Evolutionary conservation across 2,329 filamentous ascomycete genomes (phyloP).

Genomic region (Aureobasidium lini): DNA sequence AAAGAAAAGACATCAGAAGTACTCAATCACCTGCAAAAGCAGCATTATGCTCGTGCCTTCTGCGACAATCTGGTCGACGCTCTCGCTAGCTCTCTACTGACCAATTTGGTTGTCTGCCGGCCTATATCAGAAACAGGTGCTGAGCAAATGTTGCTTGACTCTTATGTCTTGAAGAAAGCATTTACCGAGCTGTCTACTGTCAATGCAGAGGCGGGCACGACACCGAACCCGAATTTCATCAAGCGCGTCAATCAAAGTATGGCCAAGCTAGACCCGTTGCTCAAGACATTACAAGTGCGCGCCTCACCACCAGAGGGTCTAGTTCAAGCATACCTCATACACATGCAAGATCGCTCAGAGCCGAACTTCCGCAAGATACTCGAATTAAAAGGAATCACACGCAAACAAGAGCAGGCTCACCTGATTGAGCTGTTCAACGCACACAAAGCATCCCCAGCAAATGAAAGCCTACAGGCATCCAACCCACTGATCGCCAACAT

Average conservation of each 20-base stretch:
- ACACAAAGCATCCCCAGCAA: slow-evolving; percentile 59
- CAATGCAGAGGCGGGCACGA: slow-evolving; percentile 47
- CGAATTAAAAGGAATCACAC: slow-evolving; percentile 83
- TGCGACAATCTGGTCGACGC: slow-evolving; percentile 93
- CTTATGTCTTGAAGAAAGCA: slow-evolving; percentile 78
- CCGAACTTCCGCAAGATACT: slow-evolving; percentile 94
- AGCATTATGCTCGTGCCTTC: slow-evolving; percentile 88
- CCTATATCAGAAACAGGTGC: slow-evolving; percentile 91
- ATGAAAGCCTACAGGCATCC: slow-evolving; percentile 63
- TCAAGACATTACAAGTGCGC: slow-evolving; percentile 94
- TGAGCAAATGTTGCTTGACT: slow-evolving; percentile 96
- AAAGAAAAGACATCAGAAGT: slow-evolving; percentile 68
- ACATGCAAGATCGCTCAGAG: slow-evolving; percentile 89
- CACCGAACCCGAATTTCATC: slow-evolving; percentile 58
- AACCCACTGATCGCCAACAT: slow-evolving; percentile 53
- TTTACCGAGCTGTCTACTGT: slow-evolving; percentile 63
- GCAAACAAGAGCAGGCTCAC: slow-evolving; percentile 69
- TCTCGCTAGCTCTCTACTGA: slow-evolving; percentile 69
- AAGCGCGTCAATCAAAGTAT: slow-evolving; percentile 82
- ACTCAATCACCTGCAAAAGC: slow-evolving; percentile 71
- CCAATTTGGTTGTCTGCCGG: slow-evolving; percentile 78
- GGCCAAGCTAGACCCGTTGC: slow-evolving; percentile 78
- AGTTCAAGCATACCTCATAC: slow-evolving; percentile 94
- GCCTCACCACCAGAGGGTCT: slow-evolving; percentile 85
- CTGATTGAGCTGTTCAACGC: slow-evolving; percentile 88